Conservation (phyloP, 1,139 yeast genomes). For the Hanseniaspora uvarum region DNA sequence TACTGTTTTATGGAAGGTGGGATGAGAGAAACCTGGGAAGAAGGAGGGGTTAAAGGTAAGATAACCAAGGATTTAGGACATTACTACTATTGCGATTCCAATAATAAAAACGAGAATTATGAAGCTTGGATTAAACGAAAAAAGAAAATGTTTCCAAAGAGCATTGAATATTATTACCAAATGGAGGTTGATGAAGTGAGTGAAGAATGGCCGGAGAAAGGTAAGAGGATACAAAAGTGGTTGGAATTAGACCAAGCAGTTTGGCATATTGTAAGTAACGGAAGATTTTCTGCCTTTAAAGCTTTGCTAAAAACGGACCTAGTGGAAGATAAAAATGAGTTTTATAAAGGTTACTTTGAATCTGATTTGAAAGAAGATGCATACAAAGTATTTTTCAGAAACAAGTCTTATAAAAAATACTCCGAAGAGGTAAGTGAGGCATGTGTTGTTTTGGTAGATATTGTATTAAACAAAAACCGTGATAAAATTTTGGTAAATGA, state of each 20-base stretch:
- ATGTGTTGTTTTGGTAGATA: background rate
- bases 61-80: constrained; percentile 28
- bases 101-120: background rate
- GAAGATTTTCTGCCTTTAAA: constrained; percentile 6
- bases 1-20: constrained; percentile 39
- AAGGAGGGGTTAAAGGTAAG: constrained; percentile 79
- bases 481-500: background rate
- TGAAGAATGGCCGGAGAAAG: constrained; percentile 8
- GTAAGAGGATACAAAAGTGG: constrained; percentile 9
- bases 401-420: background rate
- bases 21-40: constrained; percentile 92
- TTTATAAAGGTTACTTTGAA: background rate
- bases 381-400: background rate
- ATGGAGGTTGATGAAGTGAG: constrained; percentile 4
- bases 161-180: constrained; percentile 9
- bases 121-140: background rate
- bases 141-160: background rate
- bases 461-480: constrained; percentile 1
- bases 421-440: constrained; percentile 3
- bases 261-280: constrained; percentile 2
- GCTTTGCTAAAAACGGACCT: constrained; percentile 12
- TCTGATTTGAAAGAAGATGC: background rate
- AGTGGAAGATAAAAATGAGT: background rate
- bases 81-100: background rate
- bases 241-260: background rate